Evolutionary conservation across 139 green algal genomes (phyloP).

Genomic region (Chlamydomonas sp.): DNA sequence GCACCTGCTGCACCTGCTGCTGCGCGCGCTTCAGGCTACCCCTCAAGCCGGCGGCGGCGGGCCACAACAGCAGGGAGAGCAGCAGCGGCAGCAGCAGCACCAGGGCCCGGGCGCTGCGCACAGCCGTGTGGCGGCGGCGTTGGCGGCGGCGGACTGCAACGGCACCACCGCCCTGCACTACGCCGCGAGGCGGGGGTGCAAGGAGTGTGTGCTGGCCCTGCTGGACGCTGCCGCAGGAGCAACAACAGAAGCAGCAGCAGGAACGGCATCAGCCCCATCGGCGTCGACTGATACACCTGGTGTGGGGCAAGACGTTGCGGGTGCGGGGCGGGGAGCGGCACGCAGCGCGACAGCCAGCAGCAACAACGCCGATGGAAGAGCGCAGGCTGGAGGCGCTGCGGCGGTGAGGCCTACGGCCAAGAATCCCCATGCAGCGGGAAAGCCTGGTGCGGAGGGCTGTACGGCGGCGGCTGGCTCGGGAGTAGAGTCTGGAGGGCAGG

Average conservation of each 20-base stretch:
- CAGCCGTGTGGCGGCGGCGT: neutral
- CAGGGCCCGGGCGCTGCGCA: neutral
- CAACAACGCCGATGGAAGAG: too few relatives aligned
- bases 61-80: neutral
- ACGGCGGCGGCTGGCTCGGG: too few relatives aligned
- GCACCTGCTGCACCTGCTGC: conserved; percentile 16
- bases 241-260: too few relatives aligned
- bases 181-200: conserved; percentile 2
- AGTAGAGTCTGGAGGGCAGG: too few relatives aligned
- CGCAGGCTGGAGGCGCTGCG: too few relatives aligned
- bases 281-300: neutral
- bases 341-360: too few relatives aligned
- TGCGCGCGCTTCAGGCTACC: neutral
- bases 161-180: conserved; percentile 30
- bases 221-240: neutral
- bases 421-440: too few relatives aligned
- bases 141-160: conserved; percentile 1
- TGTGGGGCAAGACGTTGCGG: neutral
- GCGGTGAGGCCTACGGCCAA: too few relatives aligned
- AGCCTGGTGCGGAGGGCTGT: too few relatives aligned
- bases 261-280: neutral
- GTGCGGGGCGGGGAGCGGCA: too few relatives aligned
- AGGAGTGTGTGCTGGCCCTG: neutral
- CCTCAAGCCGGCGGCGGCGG: neutral
- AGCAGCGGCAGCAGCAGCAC: neutral